These are phyloP conservation scores for Gentiana straminea DNA, from an alignment of 257 asterid species.

Conservation along the genomic window DNA sequence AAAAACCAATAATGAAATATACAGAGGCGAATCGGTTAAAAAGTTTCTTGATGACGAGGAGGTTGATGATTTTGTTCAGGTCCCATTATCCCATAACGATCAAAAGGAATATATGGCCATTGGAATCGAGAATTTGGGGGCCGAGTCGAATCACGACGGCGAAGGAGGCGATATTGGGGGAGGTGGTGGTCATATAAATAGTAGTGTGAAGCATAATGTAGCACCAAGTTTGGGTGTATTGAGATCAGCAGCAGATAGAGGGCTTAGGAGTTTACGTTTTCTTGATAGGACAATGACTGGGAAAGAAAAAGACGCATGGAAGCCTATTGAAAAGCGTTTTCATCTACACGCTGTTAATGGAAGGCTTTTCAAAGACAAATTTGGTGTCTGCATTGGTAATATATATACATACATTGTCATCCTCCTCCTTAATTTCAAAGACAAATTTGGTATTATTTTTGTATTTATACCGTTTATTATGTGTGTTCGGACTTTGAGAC, in stretches of 20 bases:
- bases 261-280: conserved; percentile 62
- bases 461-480: neutral
- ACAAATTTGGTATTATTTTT: neutral
- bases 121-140: too few species aligned
- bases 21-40: conserved; percentile 28
- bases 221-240: conserved; percentile 33
- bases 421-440: neutral
- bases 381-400: conserved; percentile 82
- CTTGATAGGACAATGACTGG: conserved; percentile 68
- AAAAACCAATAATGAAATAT: conserved; percentile 1
- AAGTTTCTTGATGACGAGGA: conserved; percentile 46
- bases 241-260: conserved; percentile 53
- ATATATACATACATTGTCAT: neutral
- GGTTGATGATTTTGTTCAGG: conserved; percentile 33
- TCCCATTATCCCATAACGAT: conserved; percentile 19
- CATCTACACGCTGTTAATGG: conserved; percentile 30
- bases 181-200: conserved; percentile 1
- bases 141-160: neutral
- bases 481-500: neutral
- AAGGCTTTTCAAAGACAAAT: conserved; percentile 59
- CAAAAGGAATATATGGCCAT: neutral
- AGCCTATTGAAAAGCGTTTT: conserved; percentile 52
- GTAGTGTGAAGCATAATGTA: conserved; percentile 9
- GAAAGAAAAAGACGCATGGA: conserved; percentile 66
- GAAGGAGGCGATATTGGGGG: conserved; percentile 12